A percentile compares a stretch with the other conserved stretches of the same genome.
Conservation (phyloP, 306 rosid species). For the Vicia faba region DNA sequence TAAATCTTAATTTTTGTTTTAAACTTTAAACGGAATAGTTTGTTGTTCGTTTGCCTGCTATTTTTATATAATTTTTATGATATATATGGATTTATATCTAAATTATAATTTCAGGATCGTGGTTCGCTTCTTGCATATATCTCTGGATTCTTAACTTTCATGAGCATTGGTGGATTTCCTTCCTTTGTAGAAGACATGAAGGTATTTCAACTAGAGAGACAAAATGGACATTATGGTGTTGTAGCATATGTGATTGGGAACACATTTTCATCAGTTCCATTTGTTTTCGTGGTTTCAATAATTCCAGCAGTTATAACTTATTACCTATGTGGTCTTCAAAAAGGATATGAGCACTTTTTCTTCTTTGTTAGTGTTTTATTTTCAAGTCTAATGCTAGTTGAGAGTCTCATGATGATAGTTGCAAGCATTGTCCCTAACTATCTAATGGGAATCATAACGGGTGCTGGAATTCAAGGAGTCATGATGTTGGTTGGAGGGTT, state of each 20-base stretch:
- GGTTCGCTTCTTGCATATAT: slow-evolving; percentile 59
- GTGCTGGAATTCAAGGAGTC: slow-evolving; percentile 74
- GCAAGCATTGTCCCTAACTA: slow-evolving; percentile 68
- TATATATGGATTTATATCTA: no score
- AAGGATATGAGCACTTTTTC: slow-evolving; percentile 43
- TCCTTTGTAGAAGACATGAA: slow-evolving; percentile 88
- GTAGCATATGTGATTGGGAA: slow-evolving; percentile 58
- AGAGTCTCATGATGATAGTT: slow-evolving; percentile 80
- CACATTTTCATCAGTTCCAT: slow-evolving; percentile 64
- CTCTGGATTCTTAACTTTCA: slow-evolving; percentile 65
- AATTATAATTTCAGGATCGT: slow-evolving; percentile 52
- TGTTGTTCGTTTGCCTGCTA: no score
- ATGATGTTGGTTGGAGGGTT: slow-evolving; percentile 58
- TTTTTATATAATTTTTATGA: no score
- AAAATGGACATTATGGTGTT: slow-evolving; percentile 71
- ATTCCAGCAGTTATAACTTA: slow-evolving; percentile 61
- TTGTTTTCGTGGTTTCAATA: slow-evolving; percentile 42
- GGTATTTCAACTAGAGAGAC: slow-evolving; percentile 70
- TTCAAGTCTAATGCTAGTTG: slow-evolving; percentile 62
- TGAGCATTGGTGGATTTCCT: slow-evolving; percentile 88
- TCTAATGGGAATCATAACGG: slow-evolving; percentile 69
- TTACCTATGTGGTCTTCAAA: slow-evolving; percentile 58
- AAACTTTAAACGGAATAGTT: no score
- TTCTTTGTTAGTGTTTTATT: slow-evolving; percentile 50
- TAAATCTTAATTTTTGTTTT: no score